Base-by-base conservation (phyloP, 2,329 filamentous ascomycete genomes). In the Botrytis fragariae region DNA sequence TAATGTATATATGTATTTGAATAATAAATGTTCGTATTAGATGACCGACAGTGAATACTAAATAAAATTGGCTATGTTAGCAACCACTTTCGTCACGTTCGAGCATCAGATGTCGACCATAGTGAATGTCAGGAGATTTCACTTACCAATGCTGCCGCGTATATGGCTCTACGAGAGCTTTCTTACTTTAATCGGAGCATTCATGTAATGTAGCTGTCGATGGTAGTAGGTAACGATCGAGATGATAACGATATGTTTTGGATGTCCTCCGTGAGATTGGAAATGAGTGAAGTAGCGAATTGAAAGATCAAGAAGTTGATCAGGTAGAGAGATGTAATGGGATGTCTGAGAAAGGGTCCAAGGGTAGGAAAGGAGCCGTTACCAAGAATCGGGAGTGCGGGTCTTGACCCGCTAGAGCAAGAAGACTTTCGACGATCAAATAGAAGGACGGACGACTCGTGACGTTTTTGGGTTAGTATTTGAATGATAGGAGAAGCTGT, bases 131-230 rank as follows among this genome's bases (percentile, higher is more conserved):
- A 59, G 39, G 70, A 72, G 63, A 39, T 45, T 45, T 45, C 22
- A 60, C 71, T 60, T 61, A 72, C 71, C 71, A 72, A 69, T 72
- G 39, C 51, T 73, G 75, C 65, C 64, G 74, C 74, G 74, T 70
- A 77, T 73, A 61, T 73, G 78, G 79, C 79, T 76, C 79, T 80
- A 76, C 48, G 76, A 79, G 80, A 81, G 80, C 79, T 79, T 72
- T 64, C 74, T 44, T 76, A 69, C 64, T 76, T 68, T 78, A 74
- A 80, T 76, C 77, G 78, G 76, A 77, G 77, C 80, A 81, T 81
- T 77, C 79, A 81, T 78, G 75, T 77, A 75, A 72, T 57, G 73
- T 73, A 35, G 65, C 74, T 32, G 51, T 39, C 44, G 72, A 71
- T 71, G 51, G 60, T 60, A 25, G 63, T 59, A 72, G 59, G 72